Conservation (phyloP, 2,329 filamentous ascomycete genomes). For the Spiromastix sp. region DNA sequence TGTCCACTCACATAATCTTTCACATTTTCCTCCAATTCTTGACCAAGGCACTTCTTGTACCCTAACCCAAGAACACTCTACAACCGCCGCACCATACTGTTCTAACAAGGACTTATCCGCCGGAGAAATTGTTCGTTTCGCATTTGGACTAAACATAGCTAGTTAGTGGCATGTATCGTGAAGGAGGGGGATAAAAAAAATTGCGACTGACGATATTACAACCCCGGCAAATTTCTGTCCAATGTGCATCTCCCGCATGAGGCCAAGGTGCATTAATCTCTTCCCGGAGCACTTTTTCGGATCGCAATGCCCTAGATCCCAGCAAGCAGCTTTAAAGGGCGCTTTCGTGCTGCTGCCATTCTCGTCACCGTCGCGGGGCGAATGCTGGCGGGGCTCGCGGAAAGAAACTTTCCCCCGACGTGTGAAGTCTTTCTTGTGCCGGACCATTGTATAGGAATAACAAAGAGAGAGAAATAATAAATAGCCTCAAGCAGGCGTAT, state of each 20-base stretch:
- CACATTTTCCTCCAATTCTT: conserved; percentile 86
- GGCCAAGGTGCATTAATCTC: conserved; percentile 77
- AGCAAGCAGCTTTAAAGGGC: conserved; percentile 85
- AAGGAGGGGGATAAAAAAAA: not conserved
- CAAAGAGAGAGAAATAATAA: too few species aligned
- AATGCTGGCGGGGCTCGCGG: conserved; percentile 46
- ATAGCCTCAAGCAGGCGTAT: too few species aligned
- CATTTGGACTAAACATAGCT: conserved; percentile 55
- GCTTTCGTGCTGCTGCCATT: conserved; percentile 26
- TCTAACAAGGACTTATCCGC: conserved; percentile 74
- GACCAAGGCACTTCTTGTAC: conserved; percentile 84
- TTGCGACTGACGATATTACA: conserved; percentile 58
- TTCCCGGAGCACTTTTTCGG: conserved; percentile 95
- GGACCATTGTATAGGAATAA: conserved; percentile 68
- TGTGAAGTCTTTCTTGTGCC: conserved; percentile 85
- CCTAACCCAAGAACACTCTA: conserved; percentile 94
- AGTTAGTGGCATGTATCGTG: not conserved
- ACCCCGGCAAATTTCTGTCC: conserved; percentile 88
- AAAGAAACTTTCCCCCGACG: conserved; percentile 62
- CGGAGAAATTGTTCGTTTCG: conserved; percentile 71
- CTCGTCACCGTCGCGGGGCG: conserved; percentile 31
- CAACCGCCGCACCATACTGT: conserved; percentile 84
- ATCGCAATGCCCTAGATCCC: conserved; percentile 96
- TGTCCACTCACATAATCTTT: conserved; percentile 50
- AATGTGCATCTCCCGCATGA: conserved; percentile 87